phyloP scores from a whole-genome alignment of 139 green algal species.

The Volvox africanus region DNA sequence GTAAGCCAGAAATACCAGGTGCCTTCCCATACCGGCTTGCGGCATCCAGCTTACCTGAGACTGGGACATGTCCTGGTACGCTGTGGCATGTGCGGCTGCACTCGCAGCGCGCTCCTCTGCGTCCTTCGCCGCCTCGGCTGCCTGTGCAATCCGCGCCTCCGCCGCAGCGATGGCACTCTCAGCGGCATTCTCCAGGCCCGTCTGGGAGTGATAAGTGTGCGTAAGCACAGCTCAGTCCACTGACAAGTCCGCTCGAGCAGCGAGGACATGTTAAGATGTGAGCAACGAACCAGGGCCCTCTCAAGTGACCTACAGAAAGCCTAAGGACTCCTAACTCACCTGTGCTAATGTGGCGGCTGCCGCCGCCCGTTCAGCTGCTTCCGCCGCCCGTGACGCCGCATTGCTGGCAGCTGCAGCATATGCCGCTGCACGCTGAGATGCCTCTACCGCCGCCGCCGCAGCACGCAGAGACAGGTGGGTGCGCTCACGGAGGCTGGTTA shows the following conservation, averaged over 20 bases:
- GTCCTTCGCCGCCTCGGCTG: conserved; percentile 43
- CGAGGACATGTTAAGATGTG: too few species aligned
- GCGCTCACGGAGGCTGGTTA: conserved; percentile 18
- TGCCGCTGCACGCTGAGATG: conserved; percentile 46
- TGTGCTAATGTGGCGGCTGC: conserved; percentile 37
- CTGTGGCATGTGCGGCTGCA: conserved; percentile 47
- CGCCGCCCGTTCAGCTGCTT: conserved; percentile 56
- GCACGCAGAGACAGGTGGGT: conserved; percentile 38
- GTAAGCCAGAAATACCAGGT: too few species aligned
- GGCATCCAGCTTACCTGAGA: conserved; percentile 35
- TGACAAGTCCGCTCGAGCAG: too few species aligned
- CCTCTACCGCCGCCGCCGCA: conserved; percentile 42
- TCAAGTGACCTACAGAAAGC: too few species aligned
- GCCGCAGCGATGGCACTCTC: conserved; percentile 46
- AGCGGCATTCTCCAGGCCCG: conserved; percentile 9
- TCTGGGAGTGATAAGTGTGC: neutral
- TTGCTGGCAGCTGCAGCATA: conserved; percentile 49
- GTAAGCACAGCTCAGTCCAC: too few species aligned
- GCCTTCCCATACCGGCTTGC: too few species aligned
- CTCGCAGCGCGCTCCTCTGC: conserved; percentile 43
- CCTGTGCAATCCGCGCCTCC: conserved; percentile 32
- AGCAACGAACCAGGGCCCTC: too few species aligned
- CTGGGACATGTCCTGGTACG: conserved; percentile 55
- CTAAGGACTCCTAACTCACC: neutral
- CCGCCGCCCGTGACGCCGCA: conserved; percentile 35